Percentiles rank a stretch among this genome's conserved stretches.
phyloP scores from a whole-genome alignment of 108 stramenopile species.

The Cyclotella choctawhatcheeana region DNA sequence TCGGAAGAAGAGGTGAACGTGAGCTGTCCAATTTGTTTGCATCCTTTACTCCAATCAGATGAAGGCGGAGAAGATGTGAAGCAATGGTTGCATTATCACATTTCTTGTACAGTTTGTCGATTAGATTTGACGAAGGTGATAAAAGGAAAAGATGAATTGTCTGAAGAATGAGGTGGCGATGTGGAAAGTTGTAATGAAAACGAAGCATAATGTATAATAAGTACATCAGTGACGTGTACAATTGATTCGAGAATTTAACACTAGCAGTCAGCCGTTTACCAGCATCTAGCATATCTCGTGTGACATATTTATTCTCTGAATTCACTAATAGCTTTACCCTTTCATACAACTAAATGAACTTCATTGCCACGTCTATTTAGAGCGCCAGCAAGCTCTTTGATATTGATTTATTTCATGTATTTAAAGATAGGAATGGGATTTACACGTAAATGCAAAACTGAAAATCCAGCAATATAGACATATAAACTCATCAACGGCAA shows the following conservation, averaged over 20 bases:
- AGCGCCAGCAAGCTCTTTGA: slow-evolving; percentile 90
- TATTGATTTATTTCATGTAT: not conserved
- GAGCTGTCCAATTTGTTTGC: slow-evolving; percentile 26
- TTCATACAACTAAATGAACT: slow-evolving; percentile 67
- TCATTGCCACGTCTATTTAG: slow-evolving; percentile 83
- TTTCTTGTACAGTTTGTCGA: slow-evolving; percentile 33
- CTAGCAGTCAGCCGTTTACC: slow-evolving; percentile 33
- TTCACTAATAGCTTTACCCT: slow-evolving; percentile 65
- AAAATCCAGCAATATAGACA: not conserved
- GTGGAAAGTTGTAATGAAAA: too few relatives aligned
- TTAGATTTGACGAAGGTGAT: not conserved
- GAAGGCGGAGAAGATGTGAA: slow-evolving; percentile 8
- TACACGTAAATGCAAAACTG: not conserved
- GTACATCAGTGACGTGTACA: too few relatives aligned
- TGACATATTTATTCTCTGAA: slow-evolving; percentile 88
- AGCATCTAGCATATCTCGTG: slow-evolving; percentile 90
- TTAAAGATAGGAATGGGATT: not conserved
- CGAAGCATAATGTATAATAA: too few relatives aligned
- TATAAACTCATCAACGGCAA: slow-evolving; percentile 82
- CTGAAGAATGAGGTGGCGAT: too few relatives aligned
- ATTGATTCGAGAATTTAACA: too few relatives aligned
- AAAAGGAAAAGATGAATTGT: too few relatives aligned
- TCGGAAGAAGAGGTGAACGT: not conserved
- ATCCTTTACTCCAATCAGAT: slow-evolving; percentile 12
- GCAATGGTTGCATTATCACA: slow-evolving; percentile 34